Base-by-base conservation (phyloP, 306 rosid species). In the Gleditsia sinensis region DNA sequence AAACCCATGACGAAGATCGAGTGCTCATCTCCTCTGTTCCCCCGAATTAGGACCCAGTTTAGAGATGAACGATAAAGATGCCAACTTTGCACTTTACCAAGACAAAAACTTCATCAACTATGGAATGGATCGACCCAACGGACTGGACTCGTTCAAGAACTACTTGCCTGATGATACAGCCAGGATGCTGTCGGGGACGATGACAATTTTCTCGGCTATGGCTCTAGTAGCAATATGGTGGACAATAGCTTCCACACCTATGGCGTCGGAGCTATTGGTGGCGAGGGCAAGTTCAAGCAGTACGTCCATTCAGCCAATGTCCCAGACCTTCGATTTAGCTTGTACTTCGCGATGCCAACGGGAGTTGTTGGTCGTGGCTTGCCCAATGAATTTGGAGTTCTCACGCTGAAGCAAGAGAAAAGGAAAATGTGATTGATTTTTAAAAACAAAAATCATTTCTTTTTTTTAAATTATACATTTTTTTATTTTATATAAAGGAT, bases 11-110 rank as follows among this genome's bases (percentile, higher is more conserved):
- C 86, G 37, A 86, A 69, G 0, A 88, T n/a, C n/a, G n/a, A n/a
- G n/a, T n/a, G n/a, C n/a, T n/a, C 72, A 89, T 17, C 90, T 94
- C 9, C 96, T 94, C 74, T 94, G 98, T 62, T 82, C 86, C 59
- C 83, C 94, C 2, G 90, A 91, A 14, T 76, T 86, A 5, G 53
- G 50, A 0, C 76, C 87, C 16, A 85, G 83, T 43, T 75, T 90
- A 0, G 80, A 59, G 53, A 88, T 84, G 67, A 92, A 86, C 84
- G 11, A 51, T 3, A 33, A 60, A 5, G 84, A 83, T 50, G 48
- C 54, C 4, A 55, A 23, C 55, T 94, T 94, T 43, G 32, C 85
- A 1, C 69, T 9, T 8, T 94, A 94, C 69, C 0, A 30, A 1
- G 34, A 72, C 51, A 69, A 48, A 67, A 94, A 94, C 70, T 94